Base-by-base conservation (phyloP, 352 stramenopile species). In the Phytophthora brassicae region DNA sequence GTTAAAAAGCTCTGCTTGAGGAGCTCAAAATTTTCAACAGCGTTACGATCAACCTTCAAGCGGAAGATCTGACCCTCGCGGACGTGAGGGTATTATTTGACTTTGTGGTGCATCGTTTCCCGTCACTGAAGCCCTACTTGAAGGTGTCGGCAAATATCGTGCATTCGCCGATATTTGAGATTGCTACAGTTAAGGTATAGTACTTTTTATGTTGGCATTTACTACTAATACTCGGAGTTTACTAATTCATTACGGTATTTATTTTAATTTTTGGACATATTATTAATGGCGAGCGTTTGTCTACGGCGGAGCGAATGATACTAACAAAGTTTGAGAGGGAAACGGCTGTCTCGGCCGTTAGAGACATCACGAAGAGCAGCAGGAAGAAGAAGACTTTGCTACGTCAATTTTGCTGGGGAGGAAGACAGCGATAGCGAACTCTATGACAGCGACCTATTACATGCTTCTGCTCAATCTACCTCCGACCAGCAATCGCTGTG, bases 1-100 rank as follows among this genome's bases (percentile, higher is more conserved):
- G 29, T 56, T 8, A n/a, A n/a, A 46, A 43, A 7, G 46, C 44
- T 2, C 56, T 56, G 3, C 20, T 50, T 8, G 31, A 35, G 13
- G 26, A 42, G 26, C 35, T 63, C 13, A 5, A 13, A 13, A 35
- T 43, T 16, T 51, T 63, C 17, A 38, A 63, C 26, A 63, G 56
- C 56, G 46, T 63, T 2, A 45, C 33, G 1, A 19, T 51, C 22
- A 50, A 35, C 24, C 13, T 56, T 6, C 36, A 63, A 33, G 16
- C 6, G 39, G 52, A 45, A 12, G 13, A 58, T 26, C 38, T 35
- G 28, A 11, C 28, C 6, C 28, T 35, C 28, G n/a, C n/a, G n/a
- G n/a, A n/a, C n/a, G n/a, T n/a, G n/a, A n/a, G n/a, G n/a, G n/a
- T n/a, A n/a, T n/a, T n/a, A n/a, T n/a, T n/a, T n/a, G n/a, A n/a